Base-by-base conservation (phyloP, 805 yeast genomes). In the Metschnikowia vanudenii region DNA sequence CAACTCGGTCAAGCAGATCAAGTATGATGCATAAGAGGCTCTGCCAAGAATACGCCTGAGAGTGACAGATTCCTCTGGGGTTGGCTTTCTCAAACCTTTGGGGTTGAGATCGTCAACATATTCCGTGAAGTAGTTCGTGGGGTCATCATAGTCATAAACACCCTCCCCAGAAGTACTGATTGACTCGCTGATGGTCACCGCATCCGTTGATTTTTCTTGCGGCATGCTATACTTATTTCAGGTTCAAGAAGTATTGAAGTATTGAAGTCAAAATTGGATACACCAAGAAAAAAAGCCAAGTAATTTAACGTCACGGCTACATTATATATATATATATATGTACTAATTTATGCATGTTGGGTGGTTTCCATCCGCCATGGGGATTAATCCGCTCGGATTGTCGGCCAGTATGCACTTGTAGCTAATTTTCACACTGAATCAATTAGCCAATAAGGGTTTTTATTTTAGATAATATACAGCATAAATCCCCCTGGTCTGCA, bases 1-100 rank as follows among this genome's bases (percentile, higher is more conserved):
- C 53, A 78, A 74, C 54, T 78, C 82, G 4, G 45, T 41, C 22
- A 50, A 39, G 47, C 64, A 80, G 47, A 82, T 74, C 44, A 80
- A 64, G 64, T 79, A 80, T 32, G 76, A 64, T 26, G 72, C 68
- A 46, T 66, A 67, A 12, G 81, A 77, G 41, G 81, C 76, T 26
- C 67, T 59, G 31, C 82, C 85, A 17, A 71, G 58, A 10, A 71
- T 56, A 48, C 68, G 64, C 54, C 72, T 60, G 28, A 68, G 59
- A 18, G 62, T 50, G 4, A 24, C 37, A 1, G 54, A 32, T 44
- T 68, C 74, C 7, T 44, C 49, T 4, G 48, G 43, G n/a, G 71
- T 64, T 10, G 73, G 72, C 18, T 50, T 43, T 48, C 74, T 59
- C 47, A 67, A 64, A n/a, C 74, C 74, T 41, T 48, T 58, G 7